Percentiles rank a stretch among this genome's conserved stretches.
Evolutionary conservation across 2,329 filamentous ascomycete species (phyloP).

Genomic region (Aspergillus jensenii): DNA sequence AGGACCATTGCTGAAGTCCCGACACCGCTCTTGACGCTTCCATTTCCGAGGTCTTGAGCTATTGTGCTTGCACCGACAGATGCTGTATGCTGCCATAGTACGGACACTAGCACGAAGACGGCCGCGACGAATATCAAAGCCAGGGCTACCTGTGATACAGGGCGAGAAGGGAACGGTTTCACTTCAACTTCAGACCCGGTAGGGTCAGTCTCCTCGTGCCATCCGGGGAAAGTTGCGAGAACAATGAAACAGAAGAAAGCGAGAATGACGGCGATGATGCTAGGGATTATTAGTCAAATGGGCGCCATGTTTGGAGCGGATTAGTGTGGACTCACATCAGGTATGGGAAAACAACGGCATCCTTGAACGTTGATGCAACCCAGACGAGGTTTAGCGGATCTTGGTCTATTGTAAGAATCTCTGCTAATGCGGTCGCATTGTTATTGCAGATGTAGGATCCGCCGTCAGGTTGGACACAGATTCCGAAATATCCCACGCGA

Average conservation of each 20-base stretch:
- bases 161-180: constrained; percentile 88
- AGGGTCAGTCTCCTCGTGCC: constrained; percentile 87
- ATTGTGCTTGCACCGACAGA: constrained; percentile 94
- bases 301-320: neutral
- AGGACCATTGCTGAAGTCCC: constrained; percentile 95
- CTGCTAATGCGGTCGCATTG: constrained; percentile 90
- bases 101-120: constrained; percentile 65
- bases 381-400: constrained; percentile 97
- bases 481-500: constrained; percentile 95
- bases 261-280: constrained; percentile 96
- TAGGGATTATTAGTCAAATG: constrained; percentile 35
- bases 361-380: constrained; percentile 96
- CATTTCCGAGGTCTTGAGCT: constrained; percentile 88
- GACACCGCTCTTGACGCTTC: constrained; percentile 80
- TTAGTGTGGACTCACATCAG: constrained; percentile 67
- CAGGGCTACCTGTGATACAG: constrained; percentile 88
- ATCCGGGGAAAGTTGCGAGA: constrained; percentile 93
- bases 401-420: constrained; percentile 84
- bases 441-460: constrained; percentile 94
- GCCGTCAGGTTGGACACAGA: constrained; percentile 89
- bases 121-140: constrained; percentile 80
- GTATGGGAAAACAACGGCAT: constrained; percentile 97
- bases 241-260: constrained; percentile 95
- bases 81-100: constrained; percentile 74
- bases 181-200: constrained; percentile 83